Evolutionary conservation across 306 rosid genomes (phyloP).

Genomic region (Prunus padus): DNA sequence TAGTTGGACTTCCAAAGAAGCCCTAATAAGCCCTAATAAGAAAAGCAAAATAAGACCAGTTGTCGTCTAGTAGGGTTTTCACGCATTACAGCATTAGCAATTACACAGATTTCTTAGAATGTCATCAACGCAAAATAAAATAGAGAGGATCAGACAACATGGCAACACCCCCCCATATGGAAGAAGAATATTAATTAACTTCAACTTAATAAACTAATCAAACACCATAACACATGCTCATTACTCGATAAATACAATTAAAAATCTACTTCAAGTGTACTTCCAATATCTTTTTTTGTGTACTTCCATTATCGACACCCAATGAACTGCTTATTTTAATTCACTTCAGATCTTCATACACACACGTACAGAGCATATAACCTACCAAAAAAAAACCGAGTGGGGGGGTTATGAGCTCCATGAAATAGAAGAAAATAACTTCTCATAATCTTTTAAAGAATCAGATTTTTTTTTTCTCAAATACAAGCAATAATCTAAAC

Average conservation of each 20-base stretch:
- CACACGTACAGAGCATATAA: constrained; percentile 31
- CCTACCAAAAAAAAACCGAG: no score
- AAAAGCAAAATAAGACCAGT: background rate
- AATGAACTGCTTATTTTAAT: constrained; percentile 40
- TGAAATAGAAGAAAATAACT: background rate
- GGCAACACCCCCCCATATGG: constrained; percentile 4
- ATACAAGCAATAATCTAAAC: no score
- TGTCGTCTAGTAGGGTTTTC: background rate
- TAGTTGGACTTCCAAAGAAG: background rate
- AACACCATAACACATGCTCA: constrained; percentile 26
- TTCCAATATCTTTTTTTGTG: constrained; percentile 30
- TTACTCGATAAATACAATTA: constrained; percentile 34
- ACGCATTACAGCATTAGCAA: background rate
- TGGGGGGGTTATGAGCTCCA: background rate
- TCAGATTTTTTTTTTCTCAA: background rate
- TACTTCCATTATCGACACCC: constrained; percentile 56
- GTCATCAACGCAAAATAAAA: background rate
- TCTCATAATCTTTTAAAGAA: background rate
- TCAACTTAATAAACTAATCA: background rate
- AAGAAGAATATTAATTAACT: background rate
- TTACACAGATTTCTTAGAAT: background rate
- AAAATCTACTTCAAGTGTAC: constrained; percentile 56
- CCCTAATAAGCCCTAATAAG: background rate
- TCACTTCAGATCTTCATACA: constrained; percentile 32
- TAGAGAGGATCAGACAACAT: background rate